Percentiles rank a stretch among this genome's conserved stretches.
Evolutionary conservation across 2,329 filamentous ascomycete genomes (phyloP).

Genomic region (Zopfia rhizophila): DNA sequence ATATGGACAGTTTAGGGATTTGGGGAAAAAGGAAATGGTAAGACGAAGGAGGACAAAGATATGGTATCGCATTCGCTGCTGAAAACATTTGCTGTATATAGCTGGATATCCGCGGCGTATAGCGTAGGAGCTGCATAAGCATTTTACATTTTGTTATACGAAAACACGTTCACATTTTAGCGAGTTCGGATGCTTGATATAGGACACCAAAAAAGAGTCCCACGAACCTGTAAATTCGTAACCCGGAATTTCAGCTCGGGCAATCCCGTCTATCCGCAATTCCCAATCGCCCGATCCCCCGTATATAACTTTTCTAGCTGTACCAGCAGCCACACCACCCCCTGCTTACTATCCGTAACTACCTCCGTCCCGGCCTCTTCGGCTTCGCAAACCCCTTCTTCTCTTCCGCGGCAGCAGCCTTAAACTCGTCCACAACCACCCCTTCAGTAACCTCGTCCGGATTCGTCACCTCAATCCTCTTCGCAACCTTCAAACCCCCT

Average conservation of each 20-base stretch:
- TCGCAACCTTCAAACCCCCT: constrained; percentile 73
- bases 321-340: constrained; percentile 4
- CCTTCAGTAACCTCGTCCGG: constrained; percentile 77
- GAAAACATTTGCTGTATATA: constrained; percentile 4
- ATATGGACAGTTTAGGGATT: constrained; percentile 7
- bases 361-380: constrained; percentile 77
- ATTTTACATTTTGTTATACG: constrained; percentile 1
- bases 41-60: too few species aligned
- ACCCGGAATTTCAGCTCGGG: too few species aligned
- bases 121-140: constrained; percentile 11
- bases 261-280: too few species aligned
- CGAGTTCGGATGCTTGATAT: too few species aligned
- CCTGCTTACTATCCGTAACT: constrained; percentile 3
- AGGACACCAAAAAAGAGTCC: too few species aligned
- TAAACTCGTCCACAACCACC: constrained; percentile 72
- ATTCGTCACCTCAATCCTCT: constrained; percentile 73
- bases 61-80: too few species aligned
- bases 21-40: background rate
- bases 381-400: constrained; percentile 79
- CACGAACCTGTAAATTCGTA: too few species aligned
- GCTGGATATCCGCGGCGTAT: constrained; percentile 26
- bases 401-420: constrained; percentile 74
- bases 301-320: background rate
- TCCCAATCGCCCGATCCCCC: background rate
- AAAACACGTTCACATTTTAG: background rate